These are phyloP conservation scores for Chlamydomonas incerta DNA, from an alignment of 139 green algal genomes.

Conservation along the genomic window DNA sequence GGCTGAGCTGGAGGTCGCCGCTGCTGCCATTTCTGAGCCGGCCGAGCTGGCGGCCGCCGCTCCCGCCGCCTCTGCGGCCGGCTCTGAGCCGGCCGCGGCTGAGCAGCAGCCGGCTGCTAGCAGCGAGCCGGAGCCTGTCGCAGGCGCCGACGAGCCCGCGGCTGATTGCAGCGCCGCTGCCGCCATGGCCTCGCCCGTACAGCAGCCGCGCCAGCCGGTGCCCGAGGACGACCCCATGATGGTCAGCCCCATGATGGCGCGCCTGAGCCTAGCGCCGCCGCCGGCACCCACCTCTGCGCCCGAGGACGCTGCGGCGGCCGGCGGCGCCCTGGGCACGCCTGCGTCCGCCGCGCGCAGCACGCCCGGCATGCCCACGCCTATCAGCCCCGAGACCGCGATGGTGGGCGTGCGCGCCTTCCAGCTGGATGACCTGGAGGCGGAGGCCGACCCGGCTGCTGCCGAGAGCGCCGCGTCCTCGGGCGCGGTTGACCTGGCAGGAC, in stretches of 20 bases:
- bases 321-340: neutral
- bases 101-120: neutral
- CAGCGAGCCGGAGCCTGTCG: neutral
- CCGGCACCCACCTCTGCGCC: neutral
- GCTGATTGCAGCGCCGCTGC: too few relatives aligned
- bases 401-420: constrained; percentile 25
- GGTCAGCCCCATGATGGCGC: constrained; percentile 30
- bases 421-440: constrained; percentile 15
- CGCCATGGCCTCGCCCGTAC: neutral
- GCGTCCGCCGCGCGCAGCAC: neutral
- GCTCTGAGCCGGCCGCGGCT: neutral
- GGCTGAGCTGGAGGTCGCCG: neutral
- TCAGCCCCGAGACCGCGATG: constrained; percentile 22
- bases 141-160: too few relatives aligned
- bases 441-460: neutral
- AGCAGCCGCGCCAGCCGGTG: neutral
- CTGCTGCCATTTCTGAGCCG: neutral
- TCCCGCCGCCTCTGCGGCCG: neutral
- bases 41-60: too few relatives aligned
- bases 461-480: too few relatives aligned
- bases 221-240: constrained; percentile 25
- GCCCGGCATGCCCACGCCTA: neutral
- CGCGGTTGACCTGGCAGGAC: too few relatives aligned
- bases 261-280: neutral
- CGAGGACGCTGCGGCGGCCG: neutral